Conservation (phyloP, 129 eudicot genomes). For the Erigeron canadensis region DNA sequence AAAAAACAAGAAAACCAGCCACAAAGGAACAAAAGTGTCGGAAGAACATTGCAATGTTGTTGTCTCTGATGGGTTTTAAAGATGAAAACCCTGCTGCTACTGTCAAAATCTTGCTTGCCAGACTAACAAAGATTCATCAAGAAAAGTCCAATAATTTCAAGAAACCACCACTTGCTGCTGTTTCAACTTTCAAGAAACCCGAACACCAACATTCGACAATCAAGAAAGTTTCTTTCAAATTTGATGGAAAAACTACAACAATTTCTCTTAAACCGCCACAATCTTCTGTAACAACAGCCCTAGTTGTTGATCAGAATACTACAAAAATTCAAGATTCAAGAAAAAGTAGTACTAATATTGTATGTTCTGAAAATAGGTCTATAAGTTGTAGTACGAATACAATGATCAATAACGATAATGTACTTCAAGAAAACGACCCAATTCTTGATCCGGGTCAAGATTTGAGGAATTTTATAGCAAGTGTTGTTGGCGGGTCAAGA, state of each 20-base stretch:
- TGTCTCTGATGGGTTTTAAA: constrained; percentile 1
- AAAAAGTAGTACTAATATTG: background rate
- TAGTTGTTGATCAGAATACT: background rate
- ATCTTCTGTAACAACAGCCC: background rate
- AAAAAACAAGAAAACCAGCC: background rate
- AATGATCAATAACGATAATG: background rate
- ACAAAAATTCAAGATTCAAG: background rate
- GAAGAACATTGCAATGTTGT: background rate
- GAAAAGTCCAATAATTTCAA: background rate
- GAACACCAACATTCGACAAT: background rate
- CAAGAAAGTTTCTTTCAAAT: background rate
- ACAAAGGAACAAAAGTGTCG: background rate
- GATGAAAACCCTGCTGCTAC: background rate
- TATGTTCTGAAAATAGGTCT: background rate
- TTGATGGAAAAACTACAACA: background rate
- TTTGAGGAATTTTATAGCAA: background rate
- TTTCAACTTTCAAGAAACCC: background rate
- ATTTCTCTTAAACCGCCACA: background rate
- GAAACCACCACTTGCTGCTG: no score
- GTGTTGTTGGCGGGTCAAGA: background rate
- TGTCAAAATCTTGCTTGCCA: background rate
- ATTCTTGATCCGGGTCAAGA: background rate
- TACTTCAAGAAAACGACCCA: background rate
- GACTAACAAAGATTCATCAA: background rate
- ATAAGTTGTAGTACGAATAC: no score